Base-by-base conservation (phyloP, 2,329 filamentous ascomycete species). In the Neofusicoccum sp. region DNA sequence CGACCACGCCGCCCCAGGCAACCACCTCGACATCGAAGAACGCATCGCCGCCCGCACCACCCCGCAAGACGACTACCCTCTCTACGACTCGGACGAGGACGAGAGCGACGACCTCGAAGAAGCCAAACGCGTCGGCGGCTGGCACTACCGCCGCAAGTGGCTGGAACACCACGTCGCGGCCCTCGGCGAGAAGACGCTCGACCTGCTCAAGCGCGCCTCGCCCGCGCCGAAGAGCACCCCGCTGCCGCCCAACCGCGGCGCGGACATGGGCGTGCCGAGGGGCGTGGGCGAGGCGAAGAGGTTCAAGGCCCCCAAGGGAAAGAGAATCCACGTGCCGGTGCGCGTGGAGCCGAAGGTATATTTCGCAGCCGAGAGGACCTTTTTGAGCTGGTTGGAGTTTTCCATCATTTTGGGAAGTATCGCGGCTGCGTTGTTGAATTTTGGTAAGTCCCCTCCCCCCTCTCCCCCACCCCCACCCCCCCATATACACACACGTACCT, bases 341-440 rank as follows among this genome's bases (percentile, higher is more conserved):
- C 87, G 95, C 51, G 93, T 99, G 34, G 95, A 99, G 76, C 95
- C 95, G 34, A 99, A 99, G 78, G 95, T 99, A 54, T 96, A 92
- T 75, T 96, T 99, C 72, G 95, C 95, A 24, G 93, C 92, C 0
- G 95, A 99, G 76, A 86, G 95, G 65, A 99, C 95, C 0, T 99
- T 97, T 78, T 83, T 99, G 61, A 90, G 91, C 64, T 99, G 95
- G 89, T 89, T 99, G 69, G 93, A 99, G 76, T 98, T 96, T 77
- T 93, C 90, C 53, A 96, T 98, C 70, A 93, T 97, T 71, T 87
- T 99, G 58, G 91, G 91, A 41, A 71, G 68, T 58, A 77, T 77
- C 43, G 75, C 75, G 4, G 75, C 74, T 31, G 74, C 75, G 1
- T 60, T 77, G 31, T 72, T 77, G 63, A 77, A 77, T 60, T 77